Evolutionary conservation across 2,329 filamentous ascomycete species (phyloP).

Genomic region (Coniochaeta hoffmannii): DNA sequence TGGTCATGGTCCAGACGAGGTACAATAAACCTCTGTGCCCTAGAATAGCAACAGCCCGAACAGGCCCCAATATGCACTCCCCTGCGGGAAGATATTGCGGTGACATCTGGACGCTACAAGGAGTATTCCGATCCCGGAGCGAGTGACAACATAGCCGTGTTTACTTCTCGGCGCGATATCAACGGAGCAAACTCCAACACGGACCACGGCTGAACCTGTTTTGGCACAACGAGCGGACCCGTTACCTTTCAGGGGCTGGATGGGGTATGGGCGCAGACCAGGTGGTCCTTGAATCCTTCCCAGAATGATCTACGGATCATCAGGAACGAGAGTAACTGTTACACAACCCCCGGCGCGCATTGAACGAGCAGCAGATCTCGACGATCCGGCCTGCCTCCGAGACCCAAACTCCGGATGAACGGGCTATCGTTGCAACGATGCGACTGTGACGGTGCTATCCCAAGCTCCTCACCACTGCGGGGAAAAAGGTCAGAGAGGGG

Average conservation of each 20-base stretch:
- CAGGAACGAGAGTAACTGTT: neutral
- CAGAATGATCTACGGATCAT: neutral
- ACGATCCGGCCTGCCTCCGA: neutral
- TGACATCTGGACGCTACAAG: neutral
- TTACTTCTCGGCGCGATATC: neutral
- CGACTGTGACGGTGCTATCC: neutral
- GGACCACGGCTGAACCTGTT: neutral
- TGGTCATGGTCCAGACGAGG: neutral
- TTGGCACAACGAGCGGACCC: neutral
- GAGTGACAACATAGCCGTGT: neutral
- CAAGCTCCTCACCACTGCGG: neutral
- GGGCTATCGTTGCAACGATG: neutral
- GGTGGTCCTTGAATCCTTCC: neutral
- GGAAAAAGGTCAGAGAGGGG: neutral
- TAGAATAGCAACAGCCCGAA: neutral
- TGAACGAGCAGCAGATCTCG: neutral
- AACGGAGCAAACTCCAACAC: neutral
- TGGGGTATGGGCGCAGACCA: neutral
- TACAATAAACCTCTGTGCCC: neutral
- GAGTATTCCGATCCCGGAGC: neutral
- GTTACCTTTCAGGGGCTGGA: neutral
- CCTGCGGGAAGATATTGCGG: neutral
- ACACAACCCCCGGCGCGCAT: neutral
- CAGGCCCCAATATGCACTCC: neutral
- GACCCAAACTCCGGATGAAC: neutral